Evolutionary conservation across 768 basidiomycete genomes (phyloP).

Genomic region (Boletus subcaerulescens): DNA sequence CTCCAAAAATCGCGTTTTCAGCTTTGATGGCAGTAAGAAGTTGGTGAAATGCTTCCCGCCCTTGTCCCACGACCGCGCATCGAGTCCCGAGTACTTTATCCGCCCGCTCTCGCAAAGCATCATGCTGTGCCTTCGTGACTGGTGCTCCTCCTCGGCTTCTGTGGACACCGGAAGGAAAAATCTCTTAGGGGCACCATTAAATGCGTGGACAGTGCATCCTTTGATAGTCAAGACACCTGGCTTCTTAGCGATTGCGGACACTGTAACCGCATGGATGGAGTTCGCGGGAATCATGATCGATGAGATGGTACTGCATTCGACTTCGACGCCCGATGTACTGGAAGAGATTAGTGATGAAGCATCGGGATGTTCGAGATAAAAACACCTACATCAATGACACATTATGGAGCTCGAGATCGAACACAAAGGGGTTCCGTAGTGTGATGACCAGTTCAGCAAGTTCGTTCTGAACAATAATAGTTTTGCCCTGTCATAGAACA

Average conservation of each 20-base stretch:
- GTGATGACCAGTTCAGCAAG: constrained; percentile 76
- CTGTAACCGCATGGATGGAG: constrained; percentile 66
- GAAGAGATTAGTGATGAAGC: constrained; percentile 8
- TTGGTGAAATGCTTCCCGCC: constrained; percentile 39
- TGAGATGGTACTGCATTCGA: constrained; percentile 62
- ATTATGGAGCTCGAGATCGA: constrained; percentile 85
- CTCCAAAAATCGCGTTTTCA: constrained; percentile 58
- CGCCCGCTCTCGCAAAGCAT: constrained; percentile 65
- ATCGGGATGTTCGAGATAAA: neutral
- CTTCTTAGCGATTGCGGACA: constrained; percentile 63
- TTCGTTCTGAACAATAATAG: constrained; percentile 80
- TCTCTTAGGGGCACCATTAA: constrained; percentile 66
- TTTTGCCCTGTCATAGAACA: constrained; percentile 43
- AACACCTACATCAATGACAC: constrained; percentile 69
- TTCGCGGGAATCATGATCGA: constrained; percentile 66
- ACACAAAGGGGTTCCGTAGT: constrained; percentile 88
- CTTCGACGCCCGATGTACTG: constrained; percentile 80
- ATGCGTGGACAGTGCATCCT: constrained; percentile 77
- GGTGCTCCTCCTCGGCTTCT: constrained; percentile 64
- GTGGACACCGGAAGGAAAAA: constrained; percentile 75
- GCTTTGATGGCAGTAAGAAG: constrained; percentile 24
- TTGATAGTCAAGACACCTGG: constrained; percentile 69
- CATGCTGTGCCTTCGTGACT: constrained; percentile 54
- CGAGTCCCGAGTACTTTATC: constrained; percentile 71
- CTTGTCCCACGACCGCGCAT: constrained; percentile 62